Percentiles rank a stretch among this genome's conserved stretches.
These are phyloP conservation scores for Scheffersomyces insectosa DNA, from an alignment of 1,139 yeast genomes.

Conservation along the genomic window DNA sequence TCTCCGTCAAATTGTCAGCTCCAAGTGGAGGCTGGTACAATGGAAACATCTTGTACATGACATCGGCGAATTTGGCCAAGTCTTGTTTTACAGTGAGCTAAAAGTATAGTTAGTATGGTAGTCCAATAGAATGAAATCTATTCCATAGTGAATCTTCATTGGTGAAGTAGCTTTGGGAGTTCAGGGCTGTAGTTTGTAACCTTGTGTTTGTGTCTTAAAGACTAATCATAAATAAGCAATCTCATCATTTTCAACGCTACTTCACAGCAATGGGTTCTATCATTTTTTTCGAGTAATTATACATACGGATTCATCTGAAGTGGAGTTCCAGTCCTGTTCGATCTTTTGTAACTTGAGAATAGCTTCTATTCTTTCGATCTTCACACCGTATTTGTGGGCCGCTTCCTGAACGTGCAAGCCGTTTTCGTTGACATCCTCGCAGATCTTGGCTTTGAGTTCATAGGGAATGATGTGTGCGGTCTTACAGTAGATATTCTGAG, in stretches of 20 bases:
- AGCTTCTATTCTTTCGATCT: conserved; percentile 86
- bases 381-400: conserved; percentile 77
- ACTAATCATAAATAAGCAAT: conserved; percentile 58
- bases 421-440: conserved; percentile 53
- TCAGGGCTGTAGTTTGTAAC: conserved; percentile 46
- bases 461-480: conserved; percentile 65
- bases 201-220: conserved; percentile 68
- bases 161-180: conserved; percentile 1
- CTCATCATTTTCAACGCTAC: conserved; percentile 41
- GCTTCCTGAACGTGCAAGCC: conserved; percentile 67
- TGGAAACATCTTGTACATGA: conserved; percentile 83
- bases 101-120: conserved; percentile 29
- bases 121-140: neutral
- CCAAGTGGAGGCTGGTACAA: conserved; percentile 49
- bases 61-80: conserved; percentile 53
- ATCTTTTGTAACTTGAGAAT: conserved; percentile 65
- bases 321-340: conserved; percentile 55
- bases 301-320: conserved; percentile 54
- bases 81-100: conserved; percentile 52
- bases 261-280: neutral
- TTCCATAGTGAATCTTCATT: neutral
- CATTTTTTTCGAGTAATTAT: conserved; percentile 5
- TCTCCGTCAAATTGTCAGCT: conserved; percentile 83
- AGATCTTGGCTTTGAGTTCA: conserved; percentile 59
- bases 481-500: conserved; percentile 65